Base-by-base conservation (phyloP, 2,329 filamentous ascomycete genomes). In the Thielaviopsis ethacetica region DNA sequence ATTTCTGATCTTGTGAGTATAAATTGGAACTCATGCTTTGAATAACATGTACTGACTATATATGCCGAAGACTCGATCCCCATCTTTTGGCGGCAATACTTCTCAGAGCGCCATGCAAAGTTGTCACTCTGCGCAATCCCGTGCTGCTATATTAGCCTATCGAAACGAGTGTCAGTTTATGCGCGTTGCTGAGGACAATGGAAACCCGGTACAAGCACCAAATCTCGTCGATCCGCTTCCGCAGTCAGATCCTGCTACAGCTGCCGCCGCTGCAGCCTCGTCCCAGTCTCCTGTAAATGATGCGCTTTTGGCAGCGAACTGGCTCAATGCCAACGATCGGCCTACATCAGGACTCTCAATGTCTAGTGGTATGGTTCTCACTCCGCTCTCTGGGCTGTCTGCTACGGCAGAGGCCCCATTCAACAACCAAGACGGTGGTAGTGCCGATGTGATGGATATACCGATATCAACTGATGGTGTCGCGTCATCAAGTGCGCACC, bases 1-100 rank as follows among this genome's bases (percentile, higher is more conserved):
- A 75, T 73, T 58, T 71, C 67, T 26, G 75, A 80, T 53, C 76
- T 71, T 51, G 78, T 81, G 71, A 65, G 77, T 75, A 22, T 34
- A 26, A n/a, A 41, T 24, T 13, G 13, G 7, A 17, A 19, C 2
- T 15, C 22, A 12, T 13, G 13, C 19, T 55, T 4, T 38, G 12
- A 21, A 24, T 44, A 41, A n/a, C 26, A 7, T 55, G 41, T 54
- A 21, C 54, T 55, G 17, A 55, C 54, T 47, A 15, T 27, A 2
- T 5, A 5, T n/a, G n/a, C n/a, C n/a, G n/a, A 13, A 55, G 54
- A 7, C 54, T 17, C 22, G 53, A 19, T 30, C 56, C 10, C 52
- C 52, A 15, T 55, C 53, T 3, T 55, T 56, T 50, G 24, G 24
- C 1, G 27, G 41, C 15, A 12, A 21, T 17, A 51, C 53, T 12